Percentiles rank a stretch among this genome's conserved stretches.
Evolutionary conservation across 1,139 yeast species (phyloP).

Genomic region (Hemisphaericaspora xylanilytica): DNA sequence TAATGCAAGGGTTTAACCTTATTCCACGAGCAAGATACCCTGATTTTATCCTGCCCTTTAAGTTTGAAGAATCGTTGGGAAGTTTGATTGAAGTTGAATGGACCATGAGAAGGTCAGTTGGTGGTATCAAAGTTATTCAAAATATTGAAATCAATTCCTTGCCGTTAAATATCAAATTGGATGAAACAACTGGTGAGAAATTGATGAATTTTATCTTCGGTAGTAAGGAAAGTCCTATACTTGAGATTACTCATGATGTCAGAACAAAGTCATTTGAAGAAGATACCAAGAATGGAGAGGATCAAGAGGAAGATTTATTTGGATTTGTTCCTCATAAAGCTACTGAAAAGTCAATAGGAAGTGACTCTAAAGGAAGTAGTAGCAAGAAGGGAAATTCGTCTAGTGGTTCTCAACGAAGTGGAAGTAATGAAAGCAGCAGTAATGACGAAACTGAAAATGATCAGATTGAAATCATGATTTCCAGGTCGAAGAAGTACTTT

Average conservation of each 20-base stretch:
- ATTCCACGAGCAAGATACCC: constrained; percentile 34
- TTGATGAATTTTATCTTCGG: constrained; percentile 57
- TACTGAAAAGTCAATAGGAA: neutral
- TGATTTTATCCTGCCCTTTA: constrained; percentile 36
- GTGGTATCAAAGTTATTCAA: constrained; percentile 64
- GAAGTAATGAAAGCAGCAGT: constrained; percentile 9
- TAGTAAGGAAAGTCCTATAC: constrained; percentile 32
- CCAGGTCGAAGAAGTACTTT: constrained; percentile 56
- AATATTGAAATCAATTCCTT: constrained; percentile 49
- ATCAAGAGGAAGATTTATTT: constrained; percentile 7
- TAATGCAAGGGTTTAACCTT: constrained; percentile 44
- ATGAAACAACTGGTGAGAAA: constrained; percentile 58
- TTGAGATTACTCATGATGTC: constrained; percentile 14
- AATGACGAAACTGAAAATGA: constrained; percentile 27
- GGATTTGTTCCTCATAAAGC: neutral
- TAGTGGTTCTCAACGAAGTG: constrained; percentile 3
- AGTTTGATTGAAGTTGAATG: constrained; percentile 50
- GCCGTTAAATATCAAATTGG: constrained; percentile 58
- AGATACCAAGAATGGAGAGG: constrained; percentile 12
- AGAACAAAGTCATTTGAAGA: constrained; percentile 11
- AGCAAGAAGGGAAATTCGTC: constrained; percentile 2
- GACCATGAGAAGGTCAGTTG: constrained; percentile 65
- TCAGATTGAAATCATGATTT: constrained; percentile 54
- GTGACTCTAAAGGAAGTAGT: constrained; percentile 4
- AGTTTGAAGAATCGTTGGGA: constrained; percentile 16